Base-by-base conservation (phyloP, 306 rosid genomes). In the Delonix regia region DNA sequence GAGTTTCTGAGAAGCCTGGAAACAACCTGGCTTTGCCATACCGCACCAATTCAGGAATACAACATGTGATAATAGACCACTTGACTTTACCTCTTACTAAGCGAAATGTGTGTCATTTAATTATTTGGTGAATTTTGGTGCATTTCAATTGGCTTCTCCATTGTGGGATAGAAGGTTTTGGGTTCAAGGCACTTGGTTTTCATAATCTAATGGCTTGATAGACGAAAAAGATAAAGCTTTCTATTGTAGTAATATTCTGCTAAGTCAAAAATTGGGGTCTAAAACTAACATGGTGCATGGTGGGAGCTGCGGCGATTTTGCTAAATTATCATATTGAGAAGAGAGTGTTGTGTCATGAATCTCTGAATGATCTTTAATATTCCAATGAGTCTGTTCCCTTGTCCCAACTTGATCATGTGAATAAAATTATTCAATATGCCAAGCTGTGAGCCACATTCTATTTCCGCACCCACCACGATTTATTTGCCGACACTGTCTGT, bases 371-470 rank as follows among this genome's bases (percentile, higher is more conserved):
- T 71, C 73, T 68, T 27, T 68, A 44, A 74, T 41, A 34, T 48
- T 72, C 19, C 60, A 36, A 85, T 25, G 24, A 34, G 44, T 68
- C 66, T 61, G 27, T 44, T 74, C 41, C 53, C 67, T 74, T 62
- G 78, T 69, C 53, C 39, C 78, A 80, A 78, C 76, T 16, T 41
- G 61, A 78, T 49, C 85, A 79, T 73, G 87, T 81, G 89, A 65
- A 42, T 48, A 59, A 78, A 84, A 38, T 49, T 34, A 78, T 34
- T 68, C 79, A 85, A 42, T 52, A 71, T 83, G 84, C 81, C 86
- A 75, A 86, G 90, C 89, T 87, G 92, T 84, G 82, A 30, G 56
- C 82, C 85, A 74, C 64, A 82, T 72, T 78, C 70, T 22, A 39
- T 19, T 27, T 65, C 70, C 69, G 80, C 83, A 69, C 84, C 85